Conservation (phyloP, 2,329 filamentous ascomycete species). For the Diaporthe sp. region DNA sequence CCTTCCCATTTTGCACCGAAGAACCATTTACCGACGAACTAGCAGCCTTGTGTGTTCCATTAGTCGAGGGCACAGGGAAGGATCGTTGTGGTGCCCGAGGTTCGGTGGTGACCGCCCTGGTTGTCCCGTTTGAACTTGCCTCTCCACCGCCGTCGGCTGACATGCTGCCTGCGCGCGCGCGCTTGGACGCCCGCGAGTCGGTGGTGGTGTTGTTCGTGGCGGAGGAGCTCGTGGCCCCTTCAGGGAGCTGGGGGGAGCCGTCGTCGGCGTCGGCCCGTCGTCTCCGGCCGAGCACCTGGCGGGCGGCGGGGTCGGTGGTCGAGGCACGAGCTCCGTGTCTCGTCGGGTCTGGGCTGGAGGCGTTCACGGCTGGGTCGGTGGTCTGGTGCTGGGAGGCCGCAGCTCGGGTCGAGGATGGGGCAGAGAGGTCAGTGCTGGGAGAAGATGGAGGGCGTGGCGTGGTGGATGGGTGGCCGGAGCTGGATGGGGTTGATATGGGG, state of each 20-base stretch:
- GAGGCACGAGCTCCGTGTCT: slow-evolving; percentile 38
- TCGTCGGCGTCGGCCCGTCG: slow-evolving; percentile 57
- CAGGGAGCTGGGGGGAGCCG: slow-evolving; percentile 46
- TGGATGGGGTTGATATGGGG: slow-evolving; percentile 66
- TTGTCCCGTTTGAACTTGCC: slow-evolving; percentile 63
- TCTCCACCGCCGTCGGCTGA: slow-evolving; percentile 65
- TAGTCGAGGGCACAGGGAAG: slow-evolving; percentile 50
- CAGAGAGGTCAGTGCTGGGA: slow-evolving; percentile 58
- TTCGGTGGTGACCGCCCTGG: slow-evolving; percentile 67
- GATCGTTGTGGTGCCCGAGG: slow-evolving; percentile 57
- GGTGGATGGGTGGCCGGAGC: slow-evolving; percentile 74
- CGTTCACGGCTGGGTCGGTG: slow-evolving; percentile 39
- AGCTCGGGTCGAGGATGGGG: slow-evolving; percentile 44
- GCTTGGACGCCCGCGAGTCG: slow-evolving; percentile 61
- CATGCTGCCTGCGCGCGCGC: slow-evolving; percentile 71
- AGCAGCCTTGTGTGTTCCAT: slow-evolving; percentile 58
- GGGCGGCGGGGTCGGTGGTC: slow-evolving; percentile 36
- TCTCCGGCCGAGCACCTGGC: slow-evolving; percentile 65
- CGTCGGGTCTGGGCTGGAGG: slow-evolving; percentile 24
- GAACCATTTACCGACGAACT: slow-evolving; percentile 65
- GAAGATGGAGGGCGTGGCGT: slow-evolving; percentile 62
- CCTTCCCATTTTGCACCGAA: slow-evolving; percentile 48
- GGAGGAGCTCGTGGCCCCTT: slow-evolving; percentile 33
- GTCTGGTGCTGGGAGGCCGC: slow-evolving; percentile 38
- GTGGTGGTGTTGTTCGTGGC: slow-evolving; percentile 28